phyloP scores from a whole-genome alignment of 805 yeast species.

The Wickerhamiella occidentalis region DNA sequence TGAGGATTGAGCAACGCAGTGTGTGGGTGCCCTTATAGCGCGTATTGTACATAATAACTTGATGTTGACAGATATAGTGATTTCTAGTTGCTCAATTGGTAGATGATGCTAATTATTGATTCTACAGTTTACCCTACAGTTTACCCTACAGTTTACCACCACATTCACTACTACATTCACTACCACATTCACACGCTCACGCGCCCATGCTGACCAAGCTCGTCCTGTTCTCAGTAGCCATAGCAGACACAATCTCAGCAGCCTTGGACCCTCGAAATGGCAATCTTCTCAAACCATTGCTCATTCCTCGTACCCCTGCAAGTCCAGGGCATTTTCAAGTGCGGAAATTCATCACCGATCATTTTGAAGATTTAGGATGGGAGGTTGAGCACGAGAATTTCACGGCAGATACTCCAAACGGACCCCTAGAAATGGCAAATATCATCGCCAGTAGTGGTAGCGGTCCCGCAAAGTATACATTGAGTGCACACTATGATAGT shows the following conservation, averaged over 20 bases:
- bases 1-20: no score
- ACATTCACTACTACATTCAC: no score
- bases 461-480: constrained; percentile 2
- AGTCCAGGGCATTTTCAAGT: constrained; percentile 16
- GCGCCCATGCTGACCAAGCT: not conserved
- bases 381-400: constrained; percentile 24
- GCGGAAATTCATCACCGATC: constrained; percentile 18
- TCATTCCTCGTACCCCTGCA: constrained; percentile 21
- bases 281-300: constrained; percentile 18
- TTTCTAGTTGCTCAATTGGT: no score
- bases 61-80: no score
- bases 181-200: no score
- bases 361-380: constrained; percentile 28
- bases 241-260: not conserved
- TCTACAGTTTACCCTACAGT: no score
- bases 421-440: constrained; percentile 27
- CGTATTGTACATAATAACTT: no score
- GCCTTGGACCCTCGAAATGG: constrained; percentile 16
- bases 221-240: not conserved
- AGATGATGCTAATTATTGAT: no score
- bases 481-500: constrained; percentile 49
- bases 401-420: constrained; percentile 30
- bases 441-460: constrained; percentile 23
- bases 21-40: no score
- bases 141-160: no score